These are phyloP conservation scores for Cutaneotrichosporon curvatum DNA, from an alignment of 1,284 basidiomycete species.

Conservation along the genomic window DNA sequence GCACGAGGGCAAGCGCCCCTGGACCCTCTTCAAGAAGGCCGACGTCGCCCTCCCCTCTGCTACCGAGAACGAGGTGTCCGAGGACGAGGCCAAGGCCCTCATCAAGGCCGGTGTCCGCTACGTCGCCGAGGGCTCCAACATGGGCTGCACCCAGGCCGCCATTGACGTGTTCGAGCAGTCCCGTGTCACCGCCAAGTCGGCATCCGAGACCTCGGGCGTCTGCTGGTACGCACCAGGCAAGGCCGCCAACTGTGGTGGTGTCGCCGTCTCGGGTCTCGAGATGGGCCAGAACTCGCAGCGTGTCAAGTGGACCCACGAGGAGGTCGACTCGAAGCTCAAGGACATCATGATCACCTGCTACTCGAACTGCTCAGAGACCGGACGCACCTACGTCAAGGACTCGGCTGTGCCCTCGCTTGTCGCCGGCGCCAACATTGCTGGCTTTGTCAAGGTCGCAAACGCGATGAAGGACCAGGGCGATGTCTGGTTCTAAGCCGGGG, in stretches of 20 bases:
- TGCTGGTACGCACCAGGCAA: constrained; percentile 68
- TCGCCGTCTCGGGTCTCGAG: constrained; percentile 57
- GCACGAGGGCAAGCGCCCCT: constrained; percentile 64
- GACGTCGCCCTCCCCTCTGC: constrained; percentile 71
- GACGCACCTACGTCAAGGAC: constrained; percentile 57
- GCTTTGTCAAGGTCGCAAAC: constrained; percentile 57
- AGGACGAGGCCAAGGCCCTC: constrained; percentile 63
- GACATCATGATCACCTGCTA: constrained; percentile 67
- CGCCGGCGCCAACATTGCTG: constrained; percentile 67
- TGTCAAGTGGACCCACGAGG: constrained; percentile 52
- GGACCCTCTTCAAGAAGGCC: constrained; percentile 61
- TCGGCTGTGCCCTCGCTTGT: constrained; percentile 57
- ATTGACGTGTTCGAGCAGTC: constrained; percentile 65
- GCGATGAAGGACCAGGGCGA: constrained; percentile 51
- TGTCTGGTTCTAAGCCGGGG: too few relatives aligned
- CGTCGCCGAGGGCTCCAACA: constrained; percentile 73
- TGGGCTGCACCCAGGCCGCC: constrained; percentile 65
- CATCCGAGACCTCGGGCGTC: constrained; percentile 26
- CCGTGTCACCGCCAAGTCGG: constrained; percentile 50
- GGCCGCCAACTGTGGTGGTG: constrained; percentile 65
- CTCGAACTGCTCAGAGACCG: constrained; percentile 57
- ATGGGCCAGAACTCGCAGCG: constrained; percentile 74
- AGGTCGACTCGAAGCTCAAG: constrained; percentile 67
- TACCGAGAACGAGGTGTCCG: constrained; percentile 67
- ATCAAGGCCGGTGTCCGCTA: constrained; percentile 63